Base-by-base conservation (phyloP, 768 basidiomycete species). In the Termitomyces sp. region DNA sequence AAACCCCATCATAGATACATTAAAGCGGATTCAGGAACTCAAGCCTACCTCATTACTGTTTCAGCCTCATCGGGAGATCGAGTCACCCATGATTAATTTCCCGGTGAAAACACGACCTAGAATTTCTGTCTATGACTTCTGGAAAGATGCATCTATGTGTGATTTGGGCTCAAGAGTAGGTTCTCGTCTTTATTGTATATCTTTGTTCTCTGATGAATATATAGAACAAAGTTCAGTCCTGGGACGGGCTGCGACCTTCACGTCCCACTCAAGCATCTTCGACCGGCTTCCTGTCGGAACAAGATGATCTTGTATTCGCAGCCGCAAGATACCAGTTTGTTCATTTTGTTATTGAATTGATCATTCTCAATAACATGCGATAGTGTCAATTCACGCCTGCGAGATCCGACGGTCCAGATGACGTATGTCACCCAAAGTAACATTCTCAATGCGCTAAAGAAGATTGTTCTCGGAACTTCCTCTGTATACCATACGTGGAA, bases 401-500 rank as follows among this genome's bases (percentile, higher is more conserved):
- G 71, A 33, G 72, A 80, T 41, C 67, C 75, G 2, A 48, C 57
- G 1, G 66, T 66, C 3, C 73, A 71, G 11, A 63, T 76, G n/a
- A 64, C 78, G 37, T 78, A 80, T 63, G 68, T 84, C 23, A 67
- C 73, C 5, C 74, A 78, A 47, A 60, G 63, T 8, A 78, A 85
- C 17, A 66, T 90, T 26, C 71, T 86, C 15, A 58, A 67, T 12
- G 80, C 79, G 5, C 73, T 92, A 31, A 78, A 77, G 55, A 73
- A 76, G 68, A 80, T 79, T 2, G 73, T 86, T 5, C 71, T 87
- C 33, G 91, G 91, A 43, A 77, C 81, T 5, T 87, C 90, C 0
- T 91, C 91, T 15, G 63, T 73, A 5, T 71, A 88, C 30, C 80
- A 87, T 66, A 69, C 70, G 9, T 94, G 91, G 91, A 78, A 90